Evolutionary conservation across 331 rosid species (phyloP), one percentile per base, ranked within the genome.

Genomic region (Cydonia oblonga): DNA sequence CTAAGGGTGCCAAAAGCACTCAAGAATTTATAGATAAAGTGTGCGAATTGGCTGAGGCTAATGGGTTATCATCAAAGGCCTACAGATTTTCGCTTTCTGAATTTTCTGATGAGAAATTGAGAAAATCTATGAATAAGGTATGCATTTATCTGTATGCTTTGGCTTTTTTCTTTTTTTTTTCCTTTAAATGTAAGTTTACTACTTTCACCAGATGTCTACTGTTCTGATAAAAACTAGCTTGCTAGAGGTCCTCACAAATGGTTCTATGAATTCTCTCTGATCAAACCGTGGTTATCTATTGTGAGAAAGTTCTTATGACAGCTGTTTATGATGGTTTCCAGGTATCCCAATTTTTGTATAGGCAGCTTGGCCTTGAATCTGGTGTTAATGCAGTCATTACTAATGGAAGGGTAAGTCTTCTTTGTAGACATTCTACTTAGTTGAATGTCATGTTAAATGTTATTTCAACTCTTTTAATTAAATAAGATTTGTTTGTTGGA

Each of bases 401-500:
- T 71, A 95, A 95, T 74, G 99, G 99, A 86, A 91, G 99, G 90
- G 99, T 95, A 86, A 86, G 91, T 80, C 46, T 70, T 44, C 26
- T 49, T 18, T 73, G 33, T 24, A 10, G 12, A 33, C 33, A 25
- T 60, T 23, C 3, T 67, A 60, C 66, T 42, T 10, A 49, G 52
- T 49, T 68, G 70, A 19, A 66, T 38, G 42, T 23, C 49, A 3
- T 76, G 23, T 53, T 42, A 56, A 75, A 32, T 18, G 11, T 15
- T 59, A 13, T 38, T 29, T 76, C 19, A 40, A 63, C 51, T 33
- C 64, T 19, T 14, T 46, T 72, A n/a, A 32, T 10, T 69, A 32
- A 69, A 30, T 44, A 68, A 71, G 63, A 40, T 63, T 53, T 54
- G 32, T 65, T 64, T 61, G 25, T 62, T 24, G 35, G 57, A 38